These are phyloP conservation scores for Ganoderma sinense DNA, from an alignment of 1,284 basidiomycete species.

Conservation along the genomic window DNA sequence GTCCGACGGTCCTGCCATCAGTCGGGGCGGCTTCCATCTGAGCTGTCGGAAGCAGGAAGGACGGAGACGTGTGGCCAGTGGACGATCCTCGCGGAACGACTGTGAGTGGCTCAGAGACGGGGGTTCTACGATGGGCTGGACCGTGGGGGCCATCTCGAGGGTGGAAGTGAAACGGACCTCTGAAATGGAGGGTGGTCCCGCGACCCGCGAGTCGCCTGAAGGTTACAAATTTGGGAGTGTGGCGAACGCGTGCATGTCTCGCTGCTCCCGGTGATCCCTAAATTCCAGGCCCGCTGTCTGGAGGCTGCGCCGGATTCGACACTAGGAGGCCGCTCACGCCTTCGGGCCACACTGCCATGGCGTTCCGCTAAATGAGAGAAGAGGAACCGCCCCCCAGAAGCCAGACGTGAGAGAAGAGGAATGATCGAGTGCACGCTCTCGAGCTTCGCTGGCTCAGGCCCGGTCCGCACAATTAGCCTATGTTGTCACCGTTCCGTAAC, in stretches of 20 bases:
- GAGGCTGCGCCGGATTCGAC: background rate
- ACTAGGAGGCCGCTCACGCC: slow-evolving; percentile 3
- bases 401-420: slow-evolving; percentile 16
- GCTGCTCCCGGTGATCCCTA: slow-evolving; percentile 12
- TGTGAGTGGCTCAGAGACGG: slow-evolving; percentile 19
- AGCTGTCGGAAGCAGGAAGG: slow-evolving; percentile 26
- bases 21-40: slow-evolving; percentile 25
- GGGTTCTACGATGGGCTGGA: slow-evolving; percentile 23
- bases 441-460: slow-evolving; percentile 11
- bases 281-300: background rate
- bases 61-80: slow-evolving; percentile 28
- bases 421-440: slow-evolving; percentile 13
- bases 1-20: slow-evolving; percentile 4
- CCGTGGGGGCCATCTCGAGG: slow-evolving; percentile 20
- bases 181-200: slow-evolving; percentile 29
- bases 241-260: slow-evolving; percentile 14
- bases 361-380: slow-evolving; percentile 12
- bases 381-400: slow-evolving; percentile 9
- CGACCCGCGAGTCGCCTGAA: slow-evolving; percentile 20
- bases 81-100: slow-evolving; percentile 13
- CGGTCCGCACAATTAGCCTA: slow-evolving; percentile 16
- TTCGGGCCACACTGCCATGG: slow-evolving; percentile 18
- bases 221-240: slow-evolving; percentile 12
- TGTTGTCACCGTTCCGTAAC: slow-evolving; percentile 1
- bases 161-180: slow-evolving; percentile 29